Evolutionary conservation across 805 yeast species (phyloP).

Genomic region (Yarrowia sp.): DNA sequence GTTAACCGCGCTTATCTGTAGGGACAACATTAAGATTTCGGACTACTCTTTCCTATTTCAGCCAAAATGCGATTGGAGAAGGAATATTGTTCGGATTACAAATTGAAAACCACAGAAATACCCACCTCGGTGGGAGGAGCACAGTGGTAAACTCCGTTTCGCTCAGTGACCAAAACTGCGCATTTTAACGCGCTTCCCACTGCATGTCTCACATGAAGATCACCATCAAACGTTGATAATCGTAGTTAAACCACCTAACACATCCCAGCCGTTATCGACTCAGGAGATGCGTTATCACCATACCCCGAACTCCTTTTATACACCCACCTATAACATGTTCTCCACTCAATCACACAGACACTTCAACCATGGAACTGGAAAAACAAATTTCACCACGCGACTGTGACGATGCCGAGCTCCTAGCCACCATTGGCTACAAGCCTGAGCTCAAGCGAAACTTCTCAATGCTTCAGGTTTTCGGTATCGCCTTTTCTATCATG

Average conservation of each 20-base stretch:
- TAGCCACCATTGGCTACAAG: slow-evolving; percentile 7
- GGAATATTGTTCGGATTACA: too few relatives aligned
- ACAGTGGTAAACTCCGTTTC: too few relatives aligned
- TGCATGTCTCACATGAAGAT: too few relatives aligned
- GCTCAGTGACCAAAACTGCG: too few relatives aligned
- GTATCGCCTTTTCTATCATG: slow-evolving; percentile 12
- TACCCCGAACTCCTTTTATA: too few relatives aligned
- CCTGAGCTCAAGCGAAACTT: slow-evolving; percentile 21
- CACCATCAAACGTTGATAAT: neutral
- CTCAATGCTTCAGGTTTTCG: slow-evolving; percentile 13
- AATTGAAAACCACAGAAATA: too few relatives aligned
- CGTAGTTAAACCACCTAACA: neutral
- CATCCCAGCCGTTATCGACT: too few relatives aligned
- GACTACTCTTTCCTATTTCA: slow-evolving; percentile 1
- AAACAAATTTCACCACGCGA: slow-evolving; percentile 11
- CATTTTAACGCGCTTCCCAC: too few relatives aligned
- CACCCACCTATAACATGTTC: neutral
- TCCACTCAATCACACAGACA: neutral
- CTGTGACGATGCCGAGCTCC: neutral
- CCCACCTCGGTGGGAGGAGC: too few relatives aligned
- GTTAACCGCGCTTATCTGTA: slow-evolving; percentile 1
- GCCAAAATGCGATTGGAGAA: too few relatives aligned
- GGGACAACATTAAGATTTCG: neutral
- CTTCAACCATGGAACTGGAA: slow-evolving; percentile 1
- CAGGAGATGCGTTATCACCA: too few relatives aligned